Base-by-base conservation (phyloP, 2,329 filamentous ascomycete genomes). In the Phoma sp. region DNA sequence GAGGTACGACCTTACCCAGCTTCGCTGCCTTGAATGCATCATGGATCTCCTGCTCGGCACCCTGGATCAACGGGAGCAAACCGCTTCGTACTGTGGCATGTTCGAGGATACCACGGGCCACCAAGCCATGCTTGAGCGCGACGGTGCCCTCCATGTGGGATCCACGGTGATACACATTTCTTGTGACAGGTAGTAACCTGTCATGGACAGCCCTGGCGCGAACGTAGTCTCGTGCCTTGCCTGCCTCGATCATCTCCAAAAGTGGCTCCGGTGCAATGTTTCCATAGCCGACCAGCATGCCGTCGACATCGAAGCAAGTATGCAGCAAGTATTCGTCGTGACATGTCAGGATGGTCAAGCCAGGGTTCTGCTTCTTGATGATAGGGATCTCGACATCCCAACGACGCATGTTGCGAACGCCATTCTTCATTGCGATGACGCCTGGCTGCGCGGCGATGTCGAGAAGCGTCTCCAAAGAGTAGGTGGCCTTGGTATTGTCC, bases 351-450 rank as follows among this genome's bases (percentile, higher is more conserved):
- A 83, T 78, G 42, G 81, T 80, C 1, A 83, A 72, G 2, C 81
- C 76, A 0, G 81, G 81, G 5, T 80, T 76, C 60, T 81, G 72
- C 21, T 67, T 66, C 42, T 79, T 77, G 68, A 83, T 82, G 21
- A 83, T 74, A 14, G 81, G 81, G 54, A 83, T 83, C 65, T 83
- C 81, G 0, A 79, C 81, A 45, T 83, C 81, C 81, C 81, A 83
- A 15, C 81, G 78, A n/a, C 79, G 76, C 81, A 83, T 83, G 66
- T 83, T 83, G 47, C 81, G 77, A 9, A 83, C 81, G 17, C 81
- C 81, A 56, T 83, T 83, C 76, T 83, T 83, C 80, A 83, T 83
- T 14, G 81, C 81, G 38, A 83, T 81, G 5, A 82, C 80, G 23
- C 81, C 81, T 1, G 81, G 81, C 28, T 75, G 79, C 7, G 80